These are phyloP conservation scores for Globisporangium solare DNA, from an alignment of 352 stramenopile genomes.

Conservation along the genomic window DNA sequence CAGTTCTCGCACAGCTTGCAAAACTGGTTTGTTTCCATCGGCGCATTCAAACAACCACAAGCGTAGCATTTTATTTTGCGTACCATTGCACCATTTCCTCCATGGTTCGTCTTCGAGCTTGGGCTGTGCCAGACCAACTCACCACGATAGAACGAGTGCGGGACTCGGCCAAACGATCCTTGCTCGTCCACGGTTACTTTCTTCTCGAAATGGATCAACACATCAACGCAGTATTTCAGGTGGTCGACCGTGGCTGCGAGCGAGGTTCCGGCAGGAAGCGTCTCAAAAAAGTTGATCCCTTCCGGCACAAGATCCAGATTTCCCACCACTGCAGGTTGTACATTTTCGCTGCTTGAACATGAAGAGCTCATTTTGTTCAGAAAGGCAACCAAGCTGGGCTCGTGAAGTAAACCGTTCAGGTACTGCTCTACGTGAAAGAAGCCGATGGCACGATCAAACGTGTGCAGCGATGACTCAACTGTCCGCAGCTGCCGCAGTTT, in stretches of 20 bases:
- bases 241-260: slow-evolving; percentile 64
- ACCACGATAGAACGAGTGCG: slow-evolving; percentile 71
- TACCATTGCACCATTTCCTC: slow-evolving; percentile 29
- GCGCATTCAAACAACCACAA: slow-evolving; percentile 57
- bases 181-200: slow-evolving; percentile 70
- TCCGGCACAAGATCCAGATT: slow-evolving; percentile 63
- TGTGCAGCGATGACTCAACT: slow-evolving; percentile 72
- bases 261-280: slow-evolving; percentile 35
- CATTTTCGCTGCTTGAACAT: slow-evolving; percentile 20
- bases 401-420: slow-evolving; percentile 71
- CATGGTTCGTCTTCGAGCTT: slow-evolving; percentile 9
- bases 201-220: slow-evolving; percentile 86
- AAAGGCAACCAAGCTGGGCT: slow-evolving; percentile 53
- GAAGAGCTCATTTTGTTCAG: slow-evolving; percentile 72
- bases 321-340: slow-evolving; percentile 8
- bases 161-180: slow-evolving; percentile 61
- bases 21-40: slow-evolving; percentile 62
- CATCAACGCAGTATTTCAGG: slow-evolving; percentile 79
- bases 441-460: slow-evolving; percentile 68
- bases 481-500: slow-evolving; percentile 73
- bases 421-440: slow-evolving; percentile 86
- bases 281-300: slow-evolving; percentile 68
- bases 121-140: slow-evolving; percentile 66
- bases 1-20: slow-evolving; percentile 75
- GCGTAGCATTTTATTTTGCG: slow-evolving; percentile 76